Conservation (phyloP, 2,329 filamentous ascomycete species). For the Corinectria fuckeliana region DNA sequence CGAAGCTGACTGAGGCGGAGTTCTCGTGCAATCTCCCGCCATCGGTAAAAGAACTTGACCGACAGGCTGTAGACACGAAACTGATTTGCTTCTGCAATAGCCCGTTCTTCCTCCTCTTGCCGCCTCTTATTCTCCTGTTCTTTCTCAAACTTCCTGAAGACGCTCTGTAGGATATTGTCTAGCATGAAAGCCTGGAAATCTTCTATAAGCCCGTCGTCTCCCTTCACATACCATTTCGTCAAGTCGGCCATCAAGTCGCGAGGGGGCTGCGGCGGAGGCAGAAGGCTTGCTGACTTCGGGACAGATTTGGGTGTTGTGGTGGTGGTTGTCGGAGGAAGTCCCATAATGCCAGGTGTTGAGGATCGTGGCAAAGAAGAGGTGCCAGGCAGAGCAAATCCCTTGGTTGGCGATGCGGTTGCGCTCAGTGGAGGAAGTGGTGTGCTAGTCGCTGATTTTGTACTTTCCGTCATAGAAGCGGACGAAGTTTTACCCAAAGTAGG, state of each 20-base stretch:
- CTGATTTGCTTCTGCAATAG: conserved; percentile 54
- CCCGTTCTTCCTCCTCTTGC: conserved; percentile 55
- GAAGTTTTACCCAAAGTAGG: not conserved
- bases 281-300: conserved; percentile 9
- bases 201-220: conserved; percentile 60
- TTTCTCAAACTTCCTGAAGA: conserved; percentile 49
- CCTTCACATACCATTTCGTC: conserved; percentile 60
- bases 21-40: conserved; percentile 57
- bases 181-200: conserved; percentile 56
- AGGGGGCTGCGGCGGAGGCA: conserved; percentile 23
- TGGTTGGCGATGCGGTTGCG: conserved; percentile 13
- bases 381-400: conserved; percentile 14
- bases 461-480: not conserved
- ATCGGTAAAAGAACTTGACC: conserved; percentile 63
- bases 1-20: conserved; percentile 58
- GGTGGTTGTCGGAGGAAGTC: conserved; percentile 7
- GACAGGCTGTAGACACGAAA: conserved; percentile 57
- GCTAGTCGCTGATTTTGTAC: not conserved
- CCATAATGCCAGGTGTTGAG: not conserved
- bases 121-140: conserved; percentile 50
- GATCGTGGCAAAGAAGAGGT: conserved; percentile 6
- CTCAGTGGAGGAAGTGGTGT: not conserved
- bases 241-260: conserved; percentile 57
- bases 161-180: conserved; percentile 51
- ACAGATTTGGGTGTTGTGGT: conserved; percentile 7